phyloP scores from a whole-genome alignment of 345 rosid species.

The Linum lewisii region DNA sequence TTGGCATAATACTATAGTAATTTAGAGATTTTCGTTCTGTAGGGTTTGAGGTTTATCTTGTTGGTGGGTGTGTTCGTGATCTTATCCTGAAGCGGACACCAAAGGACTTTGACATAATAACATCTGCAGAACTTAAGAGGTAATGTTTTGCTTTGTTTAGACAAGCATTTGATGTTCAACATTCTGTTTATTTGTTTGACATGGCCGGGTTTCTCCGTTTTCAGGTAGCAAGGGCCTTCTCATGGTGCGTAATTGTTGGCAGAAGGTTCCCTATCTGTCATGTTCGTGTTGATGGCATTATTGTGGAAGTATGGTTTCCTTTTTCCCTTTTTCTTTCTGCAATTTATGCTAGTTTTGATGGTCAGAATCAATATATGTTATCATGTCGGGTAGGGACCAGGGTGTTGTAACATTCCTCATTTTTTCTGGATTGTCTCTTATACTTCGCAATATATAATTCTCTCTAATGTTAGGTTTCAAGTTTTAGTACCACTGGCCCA shows the following conservation, averaged over 20 bases:
- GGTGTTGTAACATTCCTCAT: background rate
- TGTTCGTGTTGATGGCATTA: slow-evolving; percentile 37
- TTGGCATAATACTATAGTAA: background rate
- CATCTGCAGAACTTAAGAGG: slow-evolving; percentile 92
- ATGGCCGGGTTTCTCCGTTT: background rate
- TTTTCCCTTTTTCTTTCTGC: background rate
- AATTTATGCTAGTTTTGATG: background rate
- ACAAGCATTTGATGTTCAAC: background rate
- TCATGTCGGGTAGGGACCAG: too few species aligned
- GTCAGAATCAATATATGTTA: background rate
- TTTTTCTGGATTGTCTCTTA: slow-evolving; percentile 1
- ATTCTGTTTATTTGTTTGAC: background rate
- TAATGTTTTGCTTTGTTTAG: slow-evolving; percentile 5
- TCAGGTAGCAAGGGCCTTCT: slow-evolving; percentile 44
- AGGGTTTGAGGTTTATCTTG: slow-evolving; percentile 89
- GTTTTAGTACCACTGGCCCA: slow-evolving; percentile 50
- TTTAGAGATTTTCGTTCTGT: background rate
- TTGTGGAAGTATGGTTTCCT: slow-evolving; percentile 41
- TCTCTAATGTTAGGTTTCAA: slow-evolving; percentile 41
- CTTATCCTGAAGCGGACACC: slow-evolving; percentile 75
- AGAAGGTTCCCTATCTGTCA: slow-evolving; percentile 66
- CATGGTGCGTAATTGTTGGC: slow-evolving; percentile 49
- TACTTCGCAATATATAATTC: background rate
- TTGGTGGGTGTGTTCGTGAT: slow-evolving; percentile 97
- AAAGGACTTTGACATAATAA: slow-evolving; percentile 79